Percentiles rank a stretch among this genome's conserved stretches.
Conservation (phyloP, 2,329 filamentous ascomycete genomes). For the Trichoderma sp. region DNA sequence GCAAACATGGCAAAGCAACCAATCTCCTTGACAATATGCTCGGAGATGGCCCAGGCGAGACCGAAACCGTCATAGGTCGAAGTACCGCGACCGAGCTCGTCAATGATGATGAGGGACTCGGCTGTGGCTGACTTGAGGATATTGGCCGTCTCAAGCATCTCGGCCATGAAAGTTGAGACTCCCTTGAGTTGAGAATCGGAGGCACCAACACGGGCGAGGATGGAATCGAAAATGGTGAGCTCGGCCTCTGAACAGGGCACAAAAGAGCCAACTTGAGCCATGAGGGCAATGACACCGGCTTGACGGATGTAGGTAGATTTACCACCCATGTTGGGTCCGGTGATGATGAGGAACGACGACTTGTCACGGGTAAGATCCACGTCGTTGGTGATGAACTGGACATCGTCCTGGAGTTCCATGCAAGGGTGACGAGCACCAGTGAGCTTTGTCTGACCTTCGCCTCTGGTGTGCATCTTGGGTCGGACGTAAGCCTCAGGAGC, state of each 20-base stretch:
- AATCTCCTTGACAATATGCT: constrained; percentile 95
- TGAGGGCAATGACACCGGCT: constrained; percentile 92
- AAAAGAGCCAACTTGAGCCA: constrained; percentile 96
- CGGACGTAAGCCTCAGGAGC: constrained; percentile 89
- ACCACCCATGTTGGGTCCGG: constrained; percentile 97
- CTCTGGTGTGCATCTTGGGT: constrained; percentile 85
- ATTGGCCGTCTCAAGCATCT: constrained; percentile 98
- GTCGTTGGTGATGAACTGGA: constrained; percentile 98
- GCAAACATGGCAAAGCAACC: constrained; percentile 93
- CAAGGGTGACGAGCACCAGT: constrained; percentile 93
- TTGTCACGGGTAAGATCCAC: constrained; percentile 73
- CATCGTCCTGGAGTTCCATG: constrained; percentile 97
- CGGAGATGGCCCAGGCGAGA: constrained; percentile 97
- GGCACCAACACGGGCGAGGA: constrained; percentile 91
- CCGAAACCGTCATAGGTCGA: constrained; percentile 98
- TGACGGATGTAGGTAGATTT: constrained; percentile 98
- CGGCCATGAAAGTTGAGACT: constrained; percentile 98
- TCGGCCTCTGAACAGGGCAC: constrained; percentile 90
- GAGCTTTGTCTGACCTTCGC: constrained; percentile 83
- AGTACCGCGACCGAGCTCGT: constrained; percentile 92
- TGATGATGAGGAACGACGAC: constrained; percentile 94
- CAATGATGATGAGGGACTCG: constrained; percentile 96
- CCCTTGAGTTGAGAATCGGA: constrained; percentile 97
- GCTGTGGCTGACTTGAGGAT: constrained; percentile 95
- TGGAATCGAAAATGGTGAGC: constrained; percentile 93